These are phyloP conservation scores for Suhomyces faveliae DNA, from an alignment of 805 yeast species.

Conservation along the genomic window DNA sequence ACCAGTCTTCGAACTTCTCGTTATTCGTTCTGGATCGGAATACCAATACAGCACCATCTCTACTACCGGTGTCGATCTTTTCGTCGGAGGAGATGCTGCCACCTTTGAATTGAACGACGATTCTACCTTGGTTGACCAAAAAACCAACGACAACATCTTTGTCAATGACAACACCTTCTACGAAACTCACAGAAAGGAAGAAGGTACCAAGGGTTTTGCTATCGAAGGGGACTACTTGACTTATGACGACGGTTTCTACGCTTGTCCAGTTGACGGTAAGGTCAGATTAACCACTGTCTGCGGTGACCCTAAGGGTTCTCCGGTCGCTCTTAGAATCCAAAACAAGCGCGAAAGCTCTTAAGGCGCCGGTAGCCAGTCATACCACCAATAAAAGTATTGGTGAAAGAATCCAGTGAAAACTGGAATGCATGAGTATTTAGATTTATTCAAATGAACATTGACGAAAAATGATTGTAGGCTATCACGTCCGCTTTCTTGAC, in stretches of 20 bases:
- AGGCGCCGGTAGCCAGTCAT: not conserved
- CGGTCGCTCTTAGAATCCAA: slow-evolving; percentile 9
- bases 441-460: no score
- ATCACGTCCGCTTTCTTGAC: no score
- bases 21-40: slow-evolving; percentile 25
- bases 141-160: slow-evolving; percentile 16
- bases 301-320: slow-evolving; percentile 8
- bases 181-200: slow-evolving; percentile 3
- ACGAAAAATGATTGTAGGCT: no score
- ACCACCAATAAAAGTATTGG: no score
- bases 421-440: no score
- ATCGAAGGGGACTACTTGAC: slow-evolving; percentile 15
- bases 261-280: slow-evolving; percentile 10
- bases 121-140: slow-evolving; percentile 19
- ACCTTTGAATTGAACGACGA: slow-evolving; percentile 23
- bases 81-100: slow-evolving; percentile 10
- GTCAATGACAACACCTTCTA: slow-evolving; percentile 8
- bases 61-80: slow-evolving; percentile 7
- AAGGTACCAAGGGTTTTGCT: slow-evolving; percentile 9
- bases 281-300: slow-evolving; percentile 8
- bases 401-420: no score
- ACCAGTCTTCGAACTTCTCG: slow-evolving; percentile 17
- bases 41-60: slow-evolving; percentile 20
- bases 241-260: slow-evolving; percentile 10
- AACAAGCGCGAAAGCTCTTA: slow-evolving; percentile 1